phyloP scores from a whole-genome alignment of 1,284 basidiomycete species.

The Leucoagaricus sp. region DNA sequence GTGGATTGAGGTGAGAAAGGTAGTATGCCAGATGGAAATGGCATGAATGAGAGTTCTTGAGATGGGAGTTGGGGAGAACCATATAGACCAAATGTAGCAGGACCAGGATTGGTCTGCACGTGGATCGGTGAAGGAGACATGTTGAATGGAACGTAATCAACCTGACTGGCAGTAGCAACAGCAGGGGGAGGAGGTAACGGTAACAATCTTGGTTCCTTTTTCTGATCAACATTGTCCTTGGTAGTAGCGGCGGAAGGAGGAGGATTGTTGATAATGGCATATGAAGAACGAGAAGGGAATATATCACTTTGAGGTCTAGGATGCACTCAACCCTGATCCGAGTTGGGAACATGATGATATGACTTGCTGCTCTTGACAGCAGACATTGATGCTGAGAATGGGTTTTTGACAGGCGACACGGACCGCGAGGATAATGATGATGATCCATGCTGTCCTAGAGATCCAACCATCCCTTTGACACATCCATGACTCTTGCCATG shows the following conservation, averaged over 20 bases:
- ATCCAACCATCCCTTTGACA: constrained; percentile 57
- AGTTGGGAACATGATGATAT: constrained; percentile 28
- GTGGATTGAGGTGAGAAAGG: constrained; percentile 12
- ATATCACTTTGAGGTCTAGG: constrained; percentile 11
- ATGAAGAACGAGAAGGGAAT: not conserved
- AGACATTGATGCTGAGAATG: not conserved
- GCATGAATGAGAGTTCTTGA: not conserved
- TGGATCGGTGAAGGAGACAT: not conserved
- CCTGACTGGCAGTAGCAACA: not conserved
- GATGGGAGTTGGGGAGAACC: not conserved
- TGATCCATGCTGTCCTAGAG: constrained; percentile 43
- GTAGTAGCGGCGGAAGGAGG: not conserved
- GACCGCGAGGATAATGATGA: no score
- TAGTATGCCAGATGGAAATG: constrained; percentile 8
- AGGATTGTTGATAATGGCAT: not conserved
- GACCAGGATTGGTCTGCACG: not conserved
- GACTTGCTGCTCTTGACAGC: constrained; percentile 14
- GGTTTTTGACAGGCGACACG: constrained; percentile 18
- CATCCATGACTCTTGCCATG: no score
- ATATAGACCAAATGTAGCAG: not conserved
- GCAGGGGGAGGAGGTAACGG: constrained; percentile 24
- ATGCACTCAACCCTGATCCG: not conserved
- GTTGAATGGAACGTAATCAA: no score
- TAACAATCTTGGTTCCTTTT: constrained; percentile 25
- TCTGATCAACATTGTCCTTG: constrained; percentile 16